Conservation (phyloP, 176 grass and related monocot genomes). For the Musa itinerans region DNA sequence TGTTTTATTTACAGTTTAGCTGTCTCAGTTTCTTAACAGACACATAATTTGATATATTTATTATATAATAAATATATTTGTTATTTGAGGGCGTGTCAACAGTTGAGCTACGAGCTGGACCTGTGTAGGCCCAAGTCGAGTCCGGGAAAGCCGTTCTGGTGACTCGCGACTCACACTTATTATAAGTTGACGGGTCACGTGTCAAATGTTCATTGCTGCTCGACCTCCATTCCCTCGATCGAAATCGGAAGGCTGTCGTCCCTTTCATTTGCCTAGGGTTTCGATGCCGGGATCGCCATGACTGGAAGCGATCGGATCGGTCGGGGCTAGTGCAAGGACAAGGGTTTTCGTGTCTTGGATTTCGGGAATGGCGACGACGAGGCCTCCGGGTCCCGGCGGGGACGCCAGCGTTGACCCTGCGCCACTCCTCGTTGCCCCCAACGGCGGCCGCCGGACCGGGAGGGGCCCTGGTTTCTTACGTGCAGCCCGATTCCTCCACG, state of each 20-base stretch:
- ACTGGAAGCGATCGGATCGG: neutral
- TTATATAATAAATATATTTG: no score
- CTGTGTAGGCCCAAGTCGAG: no score
- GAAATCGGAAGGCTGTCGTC: neutral
- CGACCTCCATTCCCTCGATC: neutral
- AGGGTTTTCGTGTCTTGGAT: neutral
- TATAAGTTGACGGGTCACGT: no score
- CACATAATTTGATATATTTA: no score
- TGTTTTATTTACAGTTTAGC: no score
- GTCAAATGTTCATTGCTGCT: no score
- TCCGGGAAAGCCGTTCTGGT: no score
- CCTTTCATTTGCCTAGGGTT: neutral
- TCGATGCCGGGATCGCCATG: neutral
- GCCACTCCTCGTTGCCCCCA: constrained; percentile 2
- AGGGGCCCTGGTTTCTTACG: neutral
- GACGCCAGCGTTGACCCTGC: neutral
- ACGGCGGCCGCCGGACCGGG: neutral
- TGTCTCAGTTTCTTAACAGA: no score
- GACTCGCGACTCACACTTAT: no score
- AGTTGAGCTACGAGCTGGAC: no score
- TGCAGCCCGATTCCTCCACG: constrained; percentile 7
- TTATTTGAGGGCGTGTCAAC: no score
- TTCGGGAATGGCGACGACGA: neutral
- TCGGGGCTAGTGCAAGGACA: neutral
- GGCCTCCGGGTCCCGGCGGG: neutral